A percentile compares a stretch with the other conserved stretches of the same genome.
Evolutionary conservation across 2,329 filamentous ascomycete species (phyloP).

Genomic region (Fusarium drepaniforme): DNA sequence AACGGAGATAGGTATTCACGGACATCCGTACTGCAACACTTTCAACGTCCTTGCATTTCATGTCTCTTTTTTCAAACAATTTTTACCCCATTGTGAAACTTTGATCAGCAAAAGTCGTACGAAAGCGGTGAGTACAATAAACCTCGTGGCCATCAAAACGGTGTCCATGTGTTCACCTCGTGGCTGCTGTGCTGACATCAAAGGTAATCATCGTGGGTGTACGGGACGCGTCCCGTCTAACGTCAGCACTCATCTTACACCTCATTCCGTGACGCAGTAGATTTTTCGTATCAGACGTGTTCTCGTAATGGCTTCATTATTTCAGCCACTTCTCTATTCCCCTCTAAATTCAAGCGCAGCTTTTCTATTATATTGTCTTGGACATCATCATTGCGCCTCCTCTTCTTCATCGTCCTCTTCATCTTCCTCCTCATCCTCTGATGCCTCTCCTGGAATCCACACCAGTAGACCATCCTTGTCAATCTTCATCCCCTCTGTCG

Average conservation of each 20-base stretch:
- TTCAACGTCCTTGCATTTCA: neutral
- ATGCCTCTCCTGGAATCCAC: slow-evolving; percentile 64
- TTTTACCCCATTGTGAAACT: neutral
- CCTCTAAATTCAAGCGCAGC: slow-evolving; percentile 14
- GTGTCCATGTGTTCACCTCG: neutral
- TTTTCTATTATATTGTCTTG: slow-evolving; percentile 5
- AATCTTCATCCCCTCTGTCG: slow-evolving; percentile 78
- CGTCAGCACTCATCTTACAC: neutral
- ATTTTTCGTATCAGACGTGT: neutral
- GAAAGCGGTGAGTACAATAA: neutral
- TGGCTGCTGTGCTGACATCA: neutral
- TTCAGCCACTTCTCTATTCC: slow-evolving; percentile 4
- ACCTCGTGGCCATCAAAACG: neutral
- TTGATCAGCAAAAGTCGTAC: neutral
- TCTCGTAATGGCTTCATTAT: slow-evolving; percentile 30
- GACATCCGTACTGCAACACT: neutral
- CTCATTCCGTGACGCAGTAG: neutral
- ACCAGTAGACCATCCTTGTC: slow-evolving; percentile 74
- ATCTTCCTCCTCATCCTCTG: slow-evolving; percentile 21
- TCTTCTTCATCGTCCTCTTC: slow-evolving; percentile 40
- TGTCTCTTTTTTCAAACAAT: neutral
- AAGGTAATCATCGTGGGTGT: neutral
- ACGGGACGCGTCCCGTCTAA: neutral
- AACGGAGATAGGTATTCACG: neutral
- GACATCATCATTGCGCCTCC: slow-evolving; percentile 20